Conservation (phyloP, 352 stramenopile genomes). For the Phytophthora constricta region DNA sequence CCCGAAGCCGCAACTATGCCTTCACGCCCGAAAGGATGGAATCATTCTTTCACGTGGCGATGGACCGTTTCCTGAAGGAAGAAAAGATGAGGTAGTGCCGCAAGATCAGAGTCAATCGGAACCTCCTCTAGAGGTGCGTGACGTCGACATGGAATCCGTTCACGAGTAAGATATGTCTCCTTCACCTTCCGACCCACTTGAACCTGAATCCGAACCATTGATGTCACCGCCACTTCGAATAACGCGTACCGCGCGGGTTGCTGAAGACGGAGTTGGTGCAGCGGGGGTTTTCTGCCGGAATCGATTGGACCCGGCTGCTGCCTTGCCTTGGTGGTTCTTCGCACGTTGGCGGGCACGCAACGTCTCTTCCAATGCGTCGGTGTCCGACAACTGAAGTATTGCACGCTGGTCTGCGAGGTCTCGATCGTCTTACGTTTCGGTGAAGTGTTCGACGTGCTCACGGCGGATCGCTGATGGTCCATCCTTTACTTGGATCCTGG, state of each 20-base stretch:
- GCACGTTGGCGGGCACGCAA: neutral
- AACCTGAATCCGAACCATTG: neutral
- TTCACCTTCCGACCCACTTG: neutral
- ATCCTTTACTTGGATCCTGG: constrained; percentile 1
- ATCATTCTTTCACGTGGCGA: constrained; percentile 2
- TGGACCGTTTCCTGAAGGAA: constrained; percentile 4
- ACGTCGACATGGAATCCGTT: constrained; percentile 3
- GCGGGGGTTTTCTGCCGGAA: constrained; percentile 2
- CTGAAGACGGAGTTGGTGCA: neutral
- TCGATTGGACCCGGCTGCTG: neutral
- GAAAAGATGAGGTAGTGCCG: neutral
- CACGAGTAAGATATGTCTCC: neutral
- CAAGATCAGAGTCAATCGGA: neutral
- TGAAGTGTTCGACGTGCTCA: constrained; percentile 21
- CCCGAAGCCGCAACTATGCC: too few species aligned
- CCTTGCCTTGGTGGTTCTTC: constrained; percentile 6
- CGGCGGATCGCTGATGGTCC: neutral
- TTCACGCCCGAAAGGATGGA: neutral
- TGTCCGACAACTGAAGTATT: neutral
- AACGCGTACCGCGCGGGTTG: neutral
- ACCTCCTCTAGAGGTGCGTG: neutral
- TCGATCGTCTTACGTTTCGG: constrained; percentile 14
- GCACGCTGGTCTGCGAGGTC: constrained; percentile 5
- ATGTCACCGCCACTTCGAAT: neutral
- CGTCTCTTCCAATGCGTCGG: neutral